Evolutionary conservation across 345 rosid genomes (phyloP).

Genomic region (Eutrema yunnanense): DNA sequence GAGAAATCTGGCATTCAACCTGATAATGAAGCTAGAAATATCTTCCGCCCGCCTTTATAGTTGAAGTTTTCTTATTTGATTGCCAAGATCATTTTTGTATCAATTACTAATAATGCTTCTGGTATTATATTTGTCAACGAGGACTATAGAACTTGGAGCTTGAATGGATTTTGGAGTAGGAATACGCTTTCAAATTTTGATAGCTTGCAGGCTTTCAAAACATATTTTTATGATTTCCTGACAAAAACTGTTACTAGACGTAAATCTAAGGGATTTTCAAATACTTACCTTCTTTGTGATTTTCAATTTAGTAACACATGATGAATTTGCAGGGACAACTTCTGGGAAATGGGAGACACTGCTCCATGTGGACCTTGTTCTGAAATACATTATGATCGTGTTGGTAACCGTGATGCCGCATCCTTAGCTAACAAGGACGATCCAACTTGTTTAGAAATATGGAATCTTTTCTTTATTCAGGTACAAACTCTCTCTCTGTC

Average conservation of each 20-base stretch:
- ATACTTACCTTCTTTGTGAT: not conserved
- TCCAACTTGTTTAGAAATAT: constrained; percentile 89
- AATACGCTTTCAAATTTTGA: no score
- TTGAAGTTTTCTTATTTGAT: constrained; percentile 49
- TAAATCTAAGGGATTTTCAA: no score
- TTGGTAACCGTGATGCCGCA: constrained; percentile 67
- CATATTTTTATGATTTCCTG: no score
- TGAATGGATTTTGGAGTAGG: no score
- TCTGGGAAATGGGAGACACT: constrained; percentile 94
- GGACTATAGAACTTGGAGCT: no score
- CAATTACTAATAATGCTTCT: no score
- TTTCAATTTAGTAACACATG: not conserved
- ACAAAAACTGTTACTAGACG: no score
- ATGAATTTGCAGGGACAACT: constrained; percentile 56
- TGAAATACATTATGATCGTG: constrained; percentile 74
- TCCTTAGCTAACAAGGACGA: constrained; percentile 70
- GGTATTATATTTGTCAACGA: no score
- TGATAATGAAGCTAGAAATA: constrained; percentile 71
- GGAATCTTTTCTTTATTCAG: constrained; percentile 32
- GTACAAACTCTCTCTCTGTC: no score
- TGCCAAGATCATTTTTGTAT: constrained; percentile 37
- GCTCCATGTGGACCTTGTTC: constrained; percentile 93
- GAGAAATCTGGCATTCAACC: constrained; percentile 64
- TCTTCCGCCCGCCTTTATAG: constrained; percentile 49
- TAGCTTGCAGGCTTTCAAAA: no score